Evolutionary conservation across 139 green algal genomes (phyloP).

Genomic region (Micractinium conductrix): DNA sequence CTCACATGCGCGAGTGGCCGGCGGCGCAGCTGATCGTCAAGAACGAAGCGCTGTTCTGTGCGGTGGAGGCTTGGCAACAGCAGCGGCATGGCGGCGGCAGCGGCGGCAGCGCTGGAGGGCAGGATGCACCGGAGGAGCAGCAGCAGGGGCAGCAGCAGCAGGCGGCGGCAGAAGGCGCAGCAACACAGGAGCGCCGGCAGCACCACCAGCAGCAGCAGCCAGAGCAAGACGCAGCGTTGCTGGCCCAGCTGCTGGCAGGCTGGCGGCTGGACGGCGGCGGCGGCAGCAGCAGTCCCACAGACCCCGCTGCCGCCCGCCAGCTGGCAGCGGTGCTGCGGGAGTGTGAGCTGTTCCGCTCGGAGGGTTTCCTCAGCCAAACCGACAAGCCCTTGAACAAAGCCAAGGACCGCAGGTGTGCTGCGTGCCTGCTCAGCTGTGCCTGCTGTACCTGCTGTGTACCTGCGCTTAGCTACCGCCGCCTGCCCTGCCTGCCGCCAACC

Average conservation of each 20-base stretch:
- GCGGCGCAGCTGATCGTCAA: neutral
- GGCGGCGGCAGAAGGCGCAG: no score
- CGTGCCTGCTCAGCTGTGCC: no score
- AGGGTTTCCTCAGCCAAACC: neutral
- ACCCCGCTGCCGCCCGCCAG: neutral
- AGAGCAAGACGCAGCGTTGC: neutral
- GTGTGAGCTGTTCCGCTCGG: neutral
- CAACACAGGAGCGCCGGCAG: no score
- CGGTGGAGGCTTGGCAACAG: neutral
- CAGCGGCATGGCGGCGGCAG: neutral
- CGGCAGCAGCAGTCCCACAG: neutral
- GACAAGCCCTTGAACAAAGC: neutral
- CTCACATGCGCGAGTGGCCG: neutral
- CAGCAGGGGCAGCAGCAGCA: neutral
- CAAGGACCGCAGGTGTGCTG: neutral
- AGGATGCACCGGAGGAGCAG: neutral
- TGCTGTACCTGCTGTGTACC: no score
- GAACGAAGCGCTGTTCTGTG: neutral
- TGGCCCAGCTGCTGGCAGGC: neutral
- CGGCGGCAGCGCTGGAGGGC: neutral
- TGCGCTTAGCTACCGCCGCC: no score
- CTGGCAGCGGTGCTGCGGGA: neutral
- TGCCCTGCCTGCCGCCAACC: no score
- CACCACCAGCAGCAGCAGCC: neutral
- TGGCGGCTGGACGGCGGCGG: neutral